Percentiles rank a stretch among this genome's conserved stretches.
Evolutionary conservation across 441 rosid genomes (phyloP).

Genomic region (Brassica balearica): DNA sequence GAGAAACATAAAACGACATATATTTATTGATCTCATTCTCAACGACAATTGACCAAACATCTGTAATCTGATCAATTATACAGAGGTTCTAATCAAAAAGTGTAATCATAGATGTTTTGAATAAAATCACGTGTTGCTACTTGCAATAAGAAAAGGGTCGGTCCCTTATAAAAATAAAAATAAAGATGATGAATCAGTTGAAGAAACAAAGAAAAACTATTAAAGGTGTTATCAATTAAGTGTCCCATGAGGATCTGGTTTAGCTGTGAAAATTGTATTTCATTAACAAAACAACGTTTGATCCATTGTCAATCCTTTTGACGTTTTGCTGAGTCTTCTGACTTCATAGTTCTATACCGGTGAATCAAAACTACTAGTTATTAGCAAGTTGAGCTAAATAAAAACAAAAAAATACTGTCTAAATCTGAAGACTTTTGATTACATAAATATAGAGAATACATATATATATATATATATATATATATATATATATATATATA

Average conservation of each 20-base stretch:
- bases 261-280: not conserved
- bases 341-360: too few species aligned
- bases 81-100: not conserved
- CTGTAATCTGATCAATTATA: constrained; percentile 20
- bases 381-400: constrained; percentile 25
- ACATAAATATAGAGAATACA: not conserved
- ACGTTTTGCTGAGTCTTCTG: constrained; percentile 6
- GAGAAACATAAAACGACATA: constrained; percentile 30
- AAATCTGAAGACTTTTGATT: constrained; percentile 11
- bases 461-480: too few species aligned
- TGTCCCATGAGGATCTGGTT: not conserved
- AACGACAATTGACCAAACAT: constrained; percentile 40
- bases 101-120: not conserved
- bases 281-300: not conserved
- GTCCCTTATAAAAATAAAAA: not conserved
- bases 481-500: too few species aligned
- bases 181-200: not conserved
- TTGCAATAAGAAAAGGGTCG: too few species aligned
- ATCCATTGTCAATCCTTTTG: not conserved
- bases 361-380: too few species aligned
- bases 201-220: too few species aligned
- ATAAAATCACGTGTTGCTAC: constrained; percentile 13
- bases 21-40: constrained; percentile 29
- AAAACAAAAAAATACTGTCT: not conserved
- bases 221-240: too few species aligned